Base-by-base conservation (phyloP, 2,329 filamentous ascomycete genomes). In the Pseudocercospora musae region DNA sequence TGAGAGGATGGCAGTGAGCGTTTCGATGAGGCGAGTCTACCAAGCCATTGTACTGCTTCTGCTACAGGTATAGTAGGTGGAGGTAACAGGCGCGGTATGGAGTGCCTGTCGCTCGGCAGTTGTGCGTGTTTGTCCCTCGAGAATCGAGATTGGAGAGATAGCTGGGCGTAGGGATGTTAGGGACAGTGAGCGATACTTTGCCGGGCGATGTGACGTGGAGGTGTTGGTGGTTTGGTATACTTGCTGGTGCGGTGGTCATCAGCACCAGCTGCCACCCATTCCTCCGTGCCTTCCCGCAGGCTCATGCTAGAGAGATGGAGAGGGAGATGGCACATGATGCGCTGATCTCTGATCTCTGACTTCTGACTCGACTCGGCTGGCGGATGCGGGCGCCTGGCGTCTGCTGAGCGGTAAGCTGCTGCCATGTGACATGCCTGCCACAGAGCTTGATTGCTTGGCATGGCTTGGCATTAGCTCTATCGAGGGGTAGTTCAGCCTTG, bases 21-120 rank as follows among this genome's bases (percentile, higher is more conserved):
- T 23, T 54, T 54, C 49, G 57, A 27, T 13, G 48, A 53, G 21
- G 2, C n/a, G 58, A 50, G 50, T 55, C 58, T 31, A 60, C 20
- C 50, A 54, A 48, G 13, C 49, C 37, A 57, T 57, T 20, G 31
- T 29, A 13, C 23, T 57, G 33, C 13, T 25, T n/a, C 27, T 9
- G 53, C 27, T 58, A 5, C 50, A 37, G 29, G 50, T 15, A 31
- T 33, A 3, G 11, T 37, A 37, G 33, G 13, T 10, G 44, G n/a
- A n/a, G n/a, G n/a, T n/a, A n/a, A n/a, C n/a, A n/a, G n/a, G n/a
- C n/a, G n/a, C n/a, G n/a, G 33, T 31, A 18, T 31, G 37, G 15
- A 25, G 21, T 50, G 15, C 29, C 50, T 37, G 50, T 18, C n/a
- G 5, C n/a, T 54, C 50, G 50, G 50, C 20, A 54, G 29, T 54